A percentile compares a stretch with the other conserved stretches of the same genome.
These are phyloP conservation scores for Solanum raphanifolium DNA, from an alignment of 257 asterid genomes.

Conservation along the genomic window DNA sequence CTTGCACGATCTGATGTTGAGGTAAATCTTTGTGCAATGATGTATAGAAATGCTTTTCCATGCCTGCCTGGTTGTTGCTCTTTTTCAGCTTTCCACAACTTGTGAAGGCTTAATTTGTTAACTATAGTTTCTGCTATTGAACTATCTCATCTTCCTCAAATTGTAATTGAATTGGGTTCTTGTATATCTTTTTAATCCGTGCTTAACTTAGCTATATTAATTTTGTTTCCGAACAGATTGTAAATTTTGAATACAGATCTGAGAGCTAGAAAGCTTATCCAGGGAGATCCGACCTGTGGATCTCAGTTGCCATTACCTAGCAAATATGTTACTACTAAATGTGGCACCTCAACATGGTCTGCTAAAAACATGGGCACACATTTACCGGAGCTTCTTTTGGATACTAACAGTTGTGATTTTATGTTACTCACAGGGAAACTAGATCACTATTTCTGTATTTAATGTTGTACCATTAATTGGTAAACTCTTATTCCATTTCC, in stretches of 20 bases:
- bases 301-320: neutral
- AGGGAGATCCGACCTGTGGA: neutral
- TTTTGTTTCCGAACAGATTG: neutral
- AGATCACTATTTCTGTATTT: neutral
- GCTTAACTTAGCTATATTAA: neutral
- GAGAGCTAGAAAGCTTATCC: neutral
- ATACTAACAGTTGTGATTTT: neutral
- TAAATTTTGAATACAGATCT: neutral
- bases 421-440: neutral
- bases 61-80: neutral
- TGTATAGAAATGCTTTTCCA: neutral
- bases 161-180: neutral
- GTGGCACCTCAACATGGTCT: neutral
- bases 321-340: neutral
- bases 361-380: neutral
- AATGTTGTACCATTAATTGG: neutral
- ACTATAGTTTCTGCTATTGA: neutral
- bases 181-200: neutral
- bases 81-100: neutral
- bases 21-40: constrained; percentile 24
- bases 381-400: neutral
- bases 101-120: neutral
- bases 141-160: neutral
- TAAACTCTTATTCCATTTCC: neutral
- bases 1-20: constrained; percentile 63